phyloP scores from a whole-genome alignment of 2,329 filamentous ascomycete genomes.

The Aureobasidium sp. region DNA sequence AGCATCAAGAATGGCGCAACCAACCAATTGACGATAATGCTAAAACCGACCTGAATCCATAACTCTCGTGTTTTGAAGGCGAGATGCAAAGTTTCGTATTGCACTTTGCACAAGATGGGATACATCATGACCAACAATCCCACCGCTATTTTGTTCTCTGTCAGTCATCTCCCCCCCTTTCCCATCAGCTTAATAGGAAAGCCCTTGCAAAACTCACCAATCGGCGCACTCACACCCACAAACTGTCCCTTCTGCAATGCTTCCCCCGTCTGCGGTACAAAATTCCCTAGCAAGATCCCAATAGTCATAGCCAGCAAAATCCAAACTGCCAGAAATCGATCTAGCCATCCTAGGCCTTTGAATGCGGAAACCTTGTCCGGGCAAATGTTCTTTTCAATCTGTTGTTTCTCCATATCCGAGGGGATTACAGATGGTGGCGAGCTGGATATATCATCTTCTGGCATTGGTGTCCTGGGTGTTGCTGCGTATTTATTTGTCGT shows the following conservation, averaged over 20 bases:
- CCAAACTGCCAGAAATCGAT: slow-evolving; percentile 46
- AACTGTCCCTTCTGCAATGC: slow-evolving; percentile 64
- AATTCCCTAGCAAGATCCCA: slow-evolving; percentile 66
- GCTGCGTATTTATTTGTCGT: no score
- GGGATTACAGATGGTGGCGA: background rate
- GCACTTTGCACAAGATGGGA: slow-evolving; percentile 80
- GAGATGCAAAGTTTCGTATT: slow-evolving; percentile 64
- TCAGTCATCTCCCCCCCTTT: no score
- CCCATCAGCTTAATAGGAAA: background rate
- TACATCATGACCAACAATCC: slow-evolving; percentile 91
- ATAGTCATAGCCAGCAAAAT: slow-evolving; percentile 71
- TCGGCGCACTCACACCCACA: slow-evolving; percentile 60
- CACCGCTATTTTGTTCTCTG: slow-evolving; percentile 42
- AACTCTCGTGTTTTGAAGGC: slow-evolving; percentile 53
- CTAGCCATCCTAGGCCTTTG: slow-evolving; percentile 36
- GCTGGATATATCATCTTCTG: background rate
- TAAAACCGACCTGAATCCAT: slow-evolving; percentile 75
- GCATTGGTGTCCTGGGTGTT: background rate
- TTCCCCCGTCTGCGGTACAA: slow-evolving; percentile 54
- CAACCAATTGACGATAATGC: slow-evolving; percentile 73
- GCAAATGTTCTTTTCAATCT: slow-evolving; percentile 10
- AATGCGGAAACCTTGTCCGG: slow-evolving; percentile 22
- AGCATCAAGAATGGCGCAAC: slow-evolving; percentile 78
- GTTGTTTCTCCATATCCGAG: background rate
- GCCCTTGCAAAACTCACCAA: slow-evolving; percentile 39